Conservation (phyloP, 331 rosid genomes). For the Rhamnella rubrinervis region DNA sequence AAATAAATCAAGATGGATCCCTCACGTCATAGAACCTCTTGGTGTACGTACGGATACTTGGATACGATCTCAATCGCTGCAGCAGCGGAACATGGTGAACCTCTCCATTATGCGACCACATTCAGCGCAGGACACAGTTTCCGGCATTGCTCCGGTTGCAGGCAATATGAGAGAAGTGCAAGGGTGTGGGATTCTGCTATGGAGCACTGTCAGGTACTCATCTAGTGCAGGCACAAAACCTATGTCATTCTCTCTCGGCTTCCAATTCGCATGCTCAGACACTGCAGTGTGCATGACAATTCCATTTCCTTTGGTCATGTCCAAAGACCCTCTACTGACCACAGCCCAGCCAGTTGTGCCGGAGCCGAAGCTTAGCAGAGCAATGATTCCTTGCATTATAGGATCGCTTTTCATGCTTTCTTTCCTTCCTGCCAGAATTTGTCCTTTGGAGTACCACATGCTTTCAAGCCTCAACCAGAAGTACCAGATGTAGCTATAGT, state of each 20-base stretch:
- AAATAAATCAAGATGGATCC: no score
- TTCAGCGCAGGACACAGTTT: constrained; percentile 50
- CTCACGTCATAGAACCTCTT: no score
- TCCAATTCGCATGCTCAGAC: constrained; percentile 40
- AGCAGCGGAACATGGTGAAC: constrained; percentile 65
- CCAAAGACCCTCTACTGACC: constrained; percentile 26
- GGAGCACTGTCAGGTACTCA: constrained; percentile 39
- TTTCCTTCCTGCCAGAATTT: constrained; percentile 21
- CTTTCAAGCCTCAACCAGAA: constrained; percentile 75
- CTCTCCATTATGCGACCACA: constrained; percentile 62
- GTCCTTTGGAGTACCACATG: constrained; percentile 70
- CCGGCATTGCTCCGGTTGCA: constrained; percentile 36
- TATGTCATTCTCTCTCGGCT: constrained; percentile 17
- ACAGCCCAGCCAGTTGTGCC: constrained; percentile 60
- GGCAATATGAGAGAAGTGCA: constrained; percentile 58
- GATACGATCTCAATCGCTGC: constrained; percentile 39
- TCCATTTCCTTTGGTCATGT: constrained; percentile 43
- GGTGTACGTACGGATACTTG: no score
- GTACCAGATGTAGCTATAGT: constrained; percentile 50
- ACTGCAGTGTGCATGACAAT: constrained; percentile 35
- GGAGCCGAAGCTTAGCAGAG: constrained; percentile 50
- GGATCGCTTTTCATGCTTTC: constrained; percentile 32
- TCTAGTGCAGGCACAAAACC: constrained; percentile 52
- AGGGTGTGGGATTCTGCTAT: constrained; percentile 44
- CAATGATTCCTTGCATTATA: constrained; percentile 57